Conservation (phyloP, 2,329 filamentous ascomycete genomes). For the Sarocladium strictum region DNA sequence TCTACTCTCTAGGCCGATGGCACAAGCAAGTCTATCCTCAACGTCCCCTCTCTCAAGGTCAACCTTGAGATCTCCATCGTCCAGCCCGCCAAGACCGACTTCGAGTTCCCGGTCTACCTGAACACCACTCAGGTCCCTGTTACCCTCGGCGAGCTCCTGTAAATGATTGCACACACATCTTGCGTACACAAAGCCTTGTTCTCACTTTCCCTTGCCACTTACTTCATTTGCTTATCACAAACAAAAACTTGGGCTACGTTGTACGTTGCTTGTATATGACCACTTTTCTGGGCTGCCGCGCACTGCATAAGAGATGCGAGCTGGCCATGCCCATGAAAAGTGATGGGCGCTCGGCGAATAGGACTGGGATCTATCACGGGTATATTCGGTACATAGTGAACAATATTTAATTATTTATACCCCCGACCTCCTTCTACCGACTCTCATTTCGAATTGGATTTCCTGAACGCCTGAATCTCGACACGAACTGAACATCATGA, state of each 20-base stretch:
- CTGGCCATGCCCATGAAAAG: background rate
- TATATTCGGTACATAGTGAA: background rate
- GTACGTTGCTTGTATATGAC: background rate
- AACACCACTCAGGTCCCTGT: conserved; percentile 3
- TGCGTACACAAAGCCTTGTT: background rate
- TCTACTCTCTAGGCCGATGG: background rate
- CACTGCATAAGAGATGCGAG: background rate
- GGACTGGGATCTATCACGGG: conserved; percentile 3
- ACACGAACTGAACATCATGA: too few relatives aligned
- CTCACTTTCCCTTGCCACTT: background rate
- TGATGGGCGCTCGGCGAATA: conserved; percentile 1
- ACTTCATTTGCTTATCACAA: background rate
- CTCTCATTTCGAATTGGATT: too few relatives aligned
- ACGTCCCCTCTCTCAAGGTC: conserved; percentile 8
- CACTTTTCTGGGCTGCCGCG: background rate
- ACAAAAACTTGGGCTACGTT: background rate
- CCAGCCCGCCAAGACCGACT: conserved; percentile 5
- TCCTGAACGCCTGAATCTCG: too few relatives aligned
- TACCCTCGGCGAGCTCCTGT: background rate
- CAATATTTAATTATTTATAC: background rate
- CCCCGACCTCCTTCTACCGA: background rate
- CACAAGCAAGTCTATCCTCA: background rate
- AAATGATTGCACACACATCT: background rate
- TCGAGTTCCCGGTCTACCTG: conserved; percentile 5
- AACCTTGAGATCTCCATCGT: conserved; percentile 5